Conservation (phyloP, 176 grass and related monocot genomes). For the barley (Hordeum vulgare) region MorexV3_pseudomolecules_assembly NC_058523.1:467319247-467319746, state of each 20-base stretch:
- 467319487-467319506: conserved; percentile 64
- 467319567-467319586: conserved; percentile 78
- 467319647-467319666: conserved; percentile 35
- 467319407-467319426: conserved; percentile 95
- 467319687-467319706: conserved; percentile 63
- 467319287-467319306: conserved; percentile 76
- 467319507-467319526: conserved; percentile 52
- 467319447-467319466: conserved; percentile 64
- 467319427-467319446: conserved; percentile 95
- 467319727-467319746: conserved; percentile 72
- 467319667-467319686: conserved; percentile 44
- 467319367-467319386: conserved; percentile 69
- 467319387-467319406: conserved; percentile 96
- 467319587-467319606: conserved; percentile 67
- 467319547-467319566: conserved; percentile 83
- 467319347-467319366: conserved; percentile 92
- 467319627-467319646: conserved; percentile 81
- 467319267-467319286: conserved; percentile 82
- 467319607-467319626: conserved; percentile 91
- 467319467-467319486: conserved; percentile 62
- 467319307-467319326: conserved; percentile 84
- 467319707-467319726: conserved; percentile 70
- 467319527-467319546: conserved; percentile 87
- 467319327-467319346: conserved; percentile 85
- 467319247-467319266: conserved; percentile 96